Percentiles rank a stretch among this genome's conserved stretches.
Conservation (phyloP, 2,329 filamentous ascomycete genomes). For the Penicillium capsulatum region DNA sequence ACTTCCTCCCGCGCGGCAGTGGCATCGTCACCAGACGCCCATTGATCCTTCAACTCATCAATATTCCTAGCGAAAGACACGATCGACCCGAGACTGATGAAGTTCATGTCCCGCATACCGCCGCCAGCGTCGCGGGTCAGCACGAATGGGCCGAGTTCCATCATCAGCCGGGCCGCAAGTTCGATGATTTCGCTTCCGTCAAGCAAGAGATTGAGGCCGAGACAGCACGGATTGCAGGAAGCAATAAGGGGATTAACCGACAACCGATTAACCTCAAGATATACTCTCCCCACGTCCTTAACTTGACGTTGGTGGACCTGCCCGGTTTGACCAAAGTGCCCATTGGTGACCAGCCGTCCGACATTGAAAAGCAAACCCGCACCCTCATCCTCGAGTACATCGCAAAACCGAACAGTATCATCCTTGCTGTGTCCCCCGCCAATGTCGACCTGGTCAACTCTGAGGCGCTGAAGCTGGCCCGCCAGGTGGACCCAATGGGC, state of each 20-base stretch:
- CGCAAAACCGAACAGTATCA: slow-evolving; percentile 96
- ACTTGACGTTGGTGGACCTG: slow-evolving; percentile 91
- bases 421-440: slow-evolving; percentile 91
- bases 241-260: slow-evolving; percentile 96
- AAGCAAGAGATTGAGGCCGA: slow-evolving; percentile 97
- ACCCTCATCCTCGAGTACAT: slow-evolving; percentile 98
- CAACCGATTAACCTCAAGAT: slow-evolving; percentile 98
- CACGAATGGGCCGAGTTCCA: slow-evolving; percentile 92
- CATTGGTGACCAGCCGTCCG: slow-evolving; percentile 93
- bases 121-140: slow-evolving; percentile 64
- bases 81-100: slow-evolving; percentile 65
- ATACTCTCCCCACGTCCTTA: slow-evolving; percentile 94
- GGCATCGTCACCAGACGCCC: slow-evolving; percentile 94
- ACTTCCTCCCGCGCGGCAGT: slow-evolving; percentile 92
- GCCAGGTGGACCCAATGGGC: slow-evolving; percentile 93
- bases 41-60: slow-evolving; percentile 96
- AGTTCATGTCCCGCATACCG: slow-evolving; percentile 67
- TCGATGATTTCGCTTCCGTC: slow-evolving; percentile 88
- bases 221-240: slow-evolving; percentile 88
- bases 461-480: slow-evolving; percentile 90
- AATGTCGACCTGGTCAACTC: slow-evolving; percentile 99
- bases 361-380: slow-evolving; percentile 97
- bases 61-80: slow-evolving; percentile 70
- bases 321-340: slow-evolving; percentile 96
- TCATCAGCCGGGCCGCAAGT: slow-evolving; percentile 82